phyloP scores from a whole-genome alignment of 2,329 filamentous ascomycete species.

The Talaromyces marneffei region DNA sequence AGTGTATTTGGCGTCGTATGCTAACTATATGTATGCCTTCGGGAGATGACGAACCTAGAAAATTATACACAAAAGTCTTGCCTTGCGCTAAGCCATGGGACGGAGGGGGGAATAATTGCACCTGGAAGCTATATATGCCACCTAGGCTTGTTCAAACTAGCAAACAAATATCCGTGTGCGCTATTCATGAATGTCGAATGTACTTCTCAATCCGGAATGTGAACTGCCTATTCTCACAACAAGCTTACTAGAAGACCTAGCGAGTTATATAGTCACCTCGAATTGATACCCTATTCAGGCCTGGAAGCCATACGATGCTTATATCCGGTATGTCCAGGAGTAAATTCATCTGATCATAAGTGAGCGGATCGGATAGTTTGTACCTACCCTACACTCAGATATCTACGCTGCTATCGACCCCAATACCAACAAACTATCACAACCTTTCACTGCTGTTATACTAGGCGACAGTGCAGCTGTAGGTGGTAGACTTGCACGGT shows the following conservation, averaged over 20 bases:
- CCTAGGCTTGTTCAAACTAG: neutral
- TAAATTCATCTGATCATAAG: too few relatives aligned
- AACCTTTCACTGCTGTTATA: conserved; percentile 28
- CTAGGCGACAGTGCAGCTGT: conserved; percentile 35
- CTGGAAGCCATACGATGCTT: neutral
- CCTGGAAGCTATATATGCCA: neutral
- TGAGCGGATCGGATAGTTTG: conserved; percentile 17
- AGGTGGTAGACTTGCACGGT: conserved; percentile 28
- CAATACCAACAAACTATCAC: conserved; percentile 18
- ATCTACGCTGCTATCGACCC: conserved; percentile 21
- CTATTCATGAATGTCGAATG: too few relatives aligned
- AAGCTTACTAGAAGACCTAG: neutral
- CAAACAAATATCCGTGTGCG: neutral
- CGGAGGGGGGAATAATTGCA: too few relatives aligned
- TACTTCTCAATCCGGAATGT: neutral
- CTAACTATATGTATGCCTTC: too few relatives aligned
- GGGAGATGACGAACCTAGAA: too few relatives aligned
- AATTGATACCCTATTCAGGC: neutral
- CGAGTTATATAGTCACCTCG: neutral
- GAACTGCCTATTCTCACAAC: neutral
- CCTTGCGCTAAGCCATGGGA: too few relatives aligned
- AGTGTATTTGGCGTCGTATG: neutral
- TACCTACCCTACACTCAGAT: conserved; percentile 16
- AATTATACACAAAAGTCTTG: too few relatives aligned
- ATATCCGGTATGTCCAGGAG: neutral